Conservation (phyloP, 495 filamentous ascomycete genomes). For the Bacidia rubella region DNA sequence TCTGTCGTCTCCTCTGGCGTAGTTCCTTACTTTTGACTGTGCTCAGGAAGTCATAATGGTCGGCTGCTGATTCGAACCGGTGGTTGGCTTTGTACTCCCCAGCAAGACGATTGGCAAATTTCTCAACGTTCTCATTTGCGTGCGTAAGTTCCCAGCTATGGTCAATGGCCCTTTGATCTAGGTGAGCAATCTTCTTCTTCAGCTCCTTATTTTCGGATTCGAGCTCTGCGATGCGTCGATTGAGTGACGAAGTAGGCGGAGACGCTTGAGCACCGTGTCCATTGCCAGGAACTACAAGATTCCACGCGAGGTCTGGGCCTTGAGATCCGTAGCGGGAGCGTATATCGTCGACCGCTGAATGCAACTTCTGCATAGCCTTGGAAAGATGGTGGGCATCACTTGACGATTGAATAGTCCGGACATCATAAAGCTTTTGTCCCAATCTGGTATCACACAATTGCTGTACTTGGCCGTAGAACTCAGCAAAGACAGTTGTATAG, state of each 20-base stretch:
- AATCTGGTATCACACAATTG: neutral
- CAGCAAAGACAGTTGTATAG: neutral
- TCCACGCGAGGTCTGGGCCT: neutral
- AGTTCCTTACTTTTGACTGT: neutral
- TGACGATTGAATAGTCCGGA: neutral
- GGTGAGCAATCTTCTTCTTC: neutral
- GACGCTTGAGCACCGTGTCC: neutral
- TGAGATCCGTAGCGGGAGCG: neutral
- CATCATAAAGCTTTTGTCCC: neutral
- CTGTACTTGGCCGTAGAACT: neutral
- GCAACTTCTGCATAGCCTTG: conserved; percentile 1
- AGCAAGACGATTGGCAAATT: neutral
- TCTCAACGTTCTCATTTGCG: neutral
- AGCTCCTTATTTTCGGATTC: neutral
- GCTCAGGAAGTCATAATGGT: conserved; percentile 1
- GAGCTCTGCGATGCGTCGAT: neutral
- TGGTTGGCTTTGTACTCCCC: neutral
- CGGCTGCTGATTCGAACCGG: neutral
- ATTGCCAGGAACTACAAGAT: neutral
- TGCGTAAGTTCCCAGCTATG: neutral
- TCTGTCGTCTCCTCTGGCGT: neutral
- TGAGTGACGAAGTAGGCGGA: neutral
- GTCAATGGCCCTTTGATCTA: neutral
- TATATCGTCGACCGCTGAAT: neutral
- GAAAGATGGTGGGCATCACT: neutral